Percentiles rank a stretch among this genome's conserved stretches.
Conservation (phyloP, 1,139 yeast genomes). For the Yamadazyma songkhlaensis region DNA sequence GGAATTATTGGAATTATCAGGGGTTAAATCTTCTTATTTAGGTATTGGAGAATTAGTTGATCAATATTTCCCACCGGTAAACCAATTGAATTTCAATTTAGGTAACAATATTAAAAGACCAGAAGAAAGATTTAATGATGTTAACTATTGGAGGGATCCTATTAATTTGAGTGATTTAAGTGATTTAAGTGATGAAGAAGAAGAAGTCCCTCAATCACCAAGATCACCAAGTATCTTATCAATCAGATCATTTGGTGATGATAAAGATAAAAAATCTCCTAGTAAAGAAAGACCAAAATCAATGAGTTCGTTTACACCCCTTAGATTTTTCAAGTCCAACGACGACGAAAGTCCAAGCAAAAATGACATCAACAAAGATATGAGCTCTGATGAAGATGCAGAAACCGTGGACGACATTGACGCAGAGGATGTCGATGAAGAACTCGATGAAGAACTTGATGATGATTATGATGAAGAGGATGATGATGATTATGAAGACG, state of each 20-base stretch:
- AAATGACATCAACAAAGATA: not conserved
- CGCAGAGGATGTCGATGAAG: not conserved
- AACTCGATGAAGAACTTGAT: conserved; percentile 11
- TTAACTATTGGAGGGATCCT: conserved; percentile 90
- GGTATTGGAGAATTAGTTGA: conserved; percentile 93
- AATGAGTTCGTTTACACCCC: conserved; percentile 38
- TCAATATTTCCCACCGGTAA: conserved; percentile 93
- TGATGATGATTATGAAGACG: conserved; percentile 19
- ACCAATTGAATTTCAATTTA: conserved; percentile 35
- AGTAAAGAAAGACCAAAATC: conserved; percentile 31
- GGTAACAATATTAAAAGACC: conserved; percentile 24
- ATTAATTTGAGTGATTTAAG: conserved; percentile 60
- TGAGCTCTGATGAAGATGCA: not conserved
- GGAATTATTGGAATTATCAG: conserved; percentile 93
- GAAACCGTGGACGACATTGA: not conserved
- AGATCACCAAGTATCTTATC: conserved; percentile 19
- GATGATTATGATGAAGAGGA: conserved; percentile 25
- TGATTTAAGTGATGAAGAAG: conserved; percentile 39
- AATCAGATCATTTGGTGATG: conserved; percentile 16
- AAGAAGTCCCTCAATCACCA: conserved; percentile 12
- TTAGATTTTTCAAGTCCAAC: conserved; percentile 30
- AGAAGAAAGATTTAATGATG: conserved; percentile 77
- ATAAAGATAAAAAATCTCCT: conserved; percentile 5
- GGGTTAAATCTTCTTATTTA: conserved; percentile 83
- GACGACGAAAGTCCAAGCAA: not conserved